Base-by-base conservation (phyloP, 2,329 filamentous ascomycete species). In the Exophiala viscosa region DNA sequence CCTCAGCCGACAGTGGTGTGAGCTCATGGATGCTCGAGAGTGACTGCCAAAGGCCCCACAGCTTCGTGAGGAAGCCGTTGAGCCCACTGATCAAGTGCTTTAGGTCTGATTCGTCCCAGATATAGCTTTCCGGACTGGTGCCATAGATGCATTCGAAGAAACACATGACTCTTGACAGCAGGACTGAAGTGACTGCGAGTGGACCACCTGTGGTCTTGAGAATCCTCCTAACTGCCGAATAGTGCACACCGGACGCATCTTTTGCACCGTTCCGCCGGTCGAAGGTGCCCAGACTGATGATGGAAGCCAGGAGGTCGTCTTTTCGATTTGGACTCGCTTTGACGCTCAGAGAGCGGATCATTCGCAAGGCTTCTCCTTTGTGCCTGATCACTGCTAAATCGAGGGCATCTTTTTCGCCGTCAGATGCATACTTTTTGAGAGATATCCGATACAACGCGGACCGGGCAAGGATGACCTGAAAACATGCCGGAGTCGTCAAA, bases 81-180 rank as follows among this genome's bases (percentile, higher is more conserved):
- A 59, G 28, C 2, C 47, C 50, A 13, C 32, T 39, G 5, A 54
- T 23, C 34, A 59, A 40, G 23, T 49, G 41, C 32, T 51, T 45
- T 10, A 59, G 32, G 41, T 57, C 56, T 7, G 52, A 50, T 9
- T 44, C 38, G 45, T 57, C 56, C 56, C 56, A 59, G 40, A 59
- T 54, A 28, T 59, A 59, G 44, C 56, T 59, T 42, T 57, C 47
- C 8, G 53, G 53, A 28, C 52, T 51, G 2, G 56, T 59, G 18
- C 56, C 56, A 43, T 59, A 59, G 36, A 59, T 59, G 56, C 56
- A 59, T 39, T 59, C 56, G 34, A 59, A 59, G 35, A 59, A 59
- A 35, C 53, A 56, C 50, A 56, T 56, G 42, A 59, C 56, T 9
- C 56, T 45, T 17, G 53, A 56, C 38, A 59, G 39, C 14, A 56